phyloP scores from a whole-genome alignment of 805 yeast species.

The Brettanomyces sp. region DNA sequence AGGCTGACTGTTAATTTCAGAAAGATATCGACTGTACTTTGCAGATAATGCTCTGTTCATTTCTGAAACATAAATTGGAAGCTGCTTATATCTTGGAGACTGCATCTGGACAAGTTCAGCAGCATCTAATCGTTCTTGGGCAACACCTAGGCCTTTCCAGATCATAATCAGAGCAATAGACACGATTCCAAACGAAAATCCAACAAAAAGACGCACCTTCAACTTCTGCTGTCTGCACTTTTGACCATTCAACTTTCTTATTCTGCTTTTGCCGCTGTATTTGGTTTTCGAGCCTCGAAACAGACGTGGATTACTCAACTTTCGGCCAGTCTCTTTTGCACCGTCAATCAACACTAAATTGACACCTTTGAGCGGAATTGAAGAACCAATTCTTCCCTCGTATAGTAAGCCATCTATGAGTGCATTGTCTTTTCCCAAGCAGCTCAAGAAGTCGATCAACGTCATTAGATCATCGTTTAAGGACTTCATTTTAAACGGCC shows the following conservation, averaged over 20 bases:
- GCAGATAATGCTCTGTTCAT: neutral
- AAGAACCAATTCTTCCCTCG: constrained; percentile 4
- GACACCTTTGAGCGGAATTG: constrained; percentile 9
- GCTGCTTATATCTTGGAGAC: neutral
- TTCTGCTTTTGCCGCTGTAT: too few relatives aligned
- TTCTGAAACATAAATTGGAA: neutral
- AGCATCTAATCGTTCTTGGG: neutral
- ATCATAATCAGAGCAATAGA: constrained; percentile 21
- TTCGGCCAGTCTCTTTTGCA: neutral
- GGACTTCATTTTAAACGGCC: constrained; percentile 21
- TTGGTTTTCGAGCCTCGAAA: too few relatives aligned
- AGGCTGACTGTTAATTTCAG: neutral
- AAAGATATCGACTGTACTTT: too few relatives aligned
- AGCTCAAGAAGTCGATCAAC: constrained; percentile 23
- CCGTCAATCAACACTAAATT: constrained; percentile 17
- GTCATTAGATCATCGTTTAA: constrained; percentile 23
- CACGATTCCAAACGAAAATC: constrained; percentile 21
- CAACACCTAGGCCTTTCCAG: constrained; percentile 14
- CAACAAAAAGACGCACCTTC: constrained; percentile 13
- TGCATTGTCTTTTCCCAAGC: constrained; percentile 13
- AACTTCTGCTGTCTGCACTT: neutral
- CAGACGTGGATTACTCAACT: too few relatives aligned
- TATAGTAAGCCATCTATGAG: constrained; percentile 8
- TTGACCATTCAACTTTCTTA: too few relatives aligned
- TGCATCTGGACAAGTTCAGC: neutral